Evolutionary conservation across 805 yeast species (phyloP), one percentile per base, ranked within the genome.

Genomic region (Candida gorgasii): DNA sequence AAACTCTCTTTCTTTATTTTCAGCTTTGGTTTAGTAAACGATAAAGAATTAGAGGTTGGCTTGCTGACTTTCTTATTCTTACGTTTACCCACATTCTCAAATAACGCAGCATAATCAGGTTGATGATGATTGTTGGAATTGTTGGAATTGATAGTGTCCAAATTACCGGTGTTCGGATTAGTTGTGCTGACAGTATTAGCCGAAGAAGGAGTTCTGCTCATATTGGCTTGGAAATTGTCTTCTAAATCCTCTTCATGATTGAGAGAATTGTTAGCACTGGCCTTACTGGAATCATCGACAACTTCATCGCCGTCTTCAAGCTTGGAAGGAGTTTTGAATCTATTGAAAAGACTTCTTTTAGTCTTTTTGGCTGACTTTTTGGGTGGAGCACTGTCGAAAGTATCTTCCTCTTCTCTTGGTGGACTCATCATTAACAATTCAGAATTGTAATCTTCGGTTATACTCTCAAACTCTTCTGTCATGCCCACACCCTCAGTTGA

Each of bases 51-150:
- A n/a, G 28, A 24, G 18, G 43, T 34, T 22, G 43, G 43, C 57
- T 59, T 41, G 48, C 50, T 38, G 6, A 39, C 42, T 20, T 57
- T 66, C 15, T 62, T 59, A 19, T 52, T 60, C 46, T 65, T 62
- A 24, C 75, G 47, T 42, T 69, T 70, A 1, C 74, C 74, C 4
- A 70, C 73, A 34, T 65, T 66, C 43, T 69, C 66, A 50, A 70
- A 70, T 20, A 70, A 57, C 4, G 75, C 73, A 3, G 67, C 74
- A 49, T 70, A 70, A 49, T 70, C 69, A 2, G 75, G 75, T 40
- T 62, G 69, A 20, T 62, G 69, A 20, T 43, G 32, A 20, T n/a
- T 27, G 15, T 46, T 32, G 5, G 61, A 57, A 15, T 42, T 36
- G 34, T 53, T 49, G 51, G 49, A 54, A 2, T 46, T 37, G 2